These are phyloP conservation scores for Pseudonectria foliicola DNA, from an alignment of 2,329 filamentous ascomycete species.

Conservation along the genomic window DNA sequence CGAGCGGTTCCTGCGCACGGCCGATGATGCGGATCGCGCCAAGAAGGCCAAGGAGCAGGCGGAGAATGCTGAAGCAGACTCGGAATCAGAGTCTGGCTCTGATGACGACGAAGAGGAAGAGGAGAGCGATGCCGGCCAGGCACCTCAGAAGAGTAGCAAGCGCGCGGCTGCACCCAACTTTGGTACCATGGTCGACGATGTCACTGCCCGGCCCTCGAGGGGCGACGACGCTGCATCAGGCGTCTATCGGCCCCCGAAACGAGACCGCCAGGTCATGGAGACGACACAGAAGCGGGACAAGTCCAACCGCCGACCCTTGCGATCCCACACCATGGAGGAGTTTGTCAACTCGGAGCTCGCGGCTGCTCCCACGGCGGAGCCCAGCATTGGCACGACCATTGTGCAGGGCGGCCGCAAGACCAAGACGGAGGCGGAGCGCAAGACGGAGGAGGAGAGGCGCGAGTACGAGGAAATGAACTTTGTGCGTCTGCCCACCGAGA, in stretches of 20 bases:
- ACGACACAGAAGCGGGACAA: constrained; percentile 56
- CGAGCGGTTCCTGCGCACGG: constrained; percentile 85
- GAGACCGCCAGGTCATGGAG: constrained; percentile 81
- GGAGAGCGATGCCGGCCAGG: constrained; percentile 28
- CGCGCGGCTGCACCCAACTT: constrained; percentile 27
- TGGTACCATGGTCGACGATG: constrained; percentile 26
- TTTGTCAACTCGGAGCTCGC: constrained; percentile 84
- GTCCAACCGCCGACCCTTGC: constrained; percentile 53
- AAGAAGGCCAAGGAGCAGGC: constrained; percentile 27
- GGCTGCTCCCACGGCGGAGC: constrained; percentile 70
- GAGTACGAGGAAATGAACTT: constrained; percentile 94
- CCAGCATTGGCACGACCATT: constrained; percentile 89
- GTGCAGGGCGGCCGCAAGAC: constrained; percentile 68
- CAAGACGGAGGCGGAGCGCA: constrained; percentile 70
- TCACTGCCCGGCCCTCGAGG: constrained; percentile 19
- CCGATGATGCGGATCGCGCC: constrained; percentile 60
- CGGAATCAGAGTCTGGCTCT: constrained; percentile 22
- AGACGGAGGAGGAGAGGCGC: constrained; percentile 68
- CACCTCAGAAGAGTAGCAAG: constrained; percentile 17
- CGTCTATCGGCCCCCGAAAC: constrained; percentile 82
- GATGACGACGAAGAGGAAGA: constrained; percentile 30
- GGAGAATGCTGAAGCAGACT: constrained; percentile 15
- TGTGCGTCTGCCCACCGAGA: constrained; percentile 73
- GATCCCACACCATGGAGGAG: constrained; percentile 84
- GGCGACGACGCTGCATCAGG: constrained; percentile 46